Base-by-base conservation (phyloP, 176 grass and related monocot genomes). In the Zizania latifolia region DNA sequence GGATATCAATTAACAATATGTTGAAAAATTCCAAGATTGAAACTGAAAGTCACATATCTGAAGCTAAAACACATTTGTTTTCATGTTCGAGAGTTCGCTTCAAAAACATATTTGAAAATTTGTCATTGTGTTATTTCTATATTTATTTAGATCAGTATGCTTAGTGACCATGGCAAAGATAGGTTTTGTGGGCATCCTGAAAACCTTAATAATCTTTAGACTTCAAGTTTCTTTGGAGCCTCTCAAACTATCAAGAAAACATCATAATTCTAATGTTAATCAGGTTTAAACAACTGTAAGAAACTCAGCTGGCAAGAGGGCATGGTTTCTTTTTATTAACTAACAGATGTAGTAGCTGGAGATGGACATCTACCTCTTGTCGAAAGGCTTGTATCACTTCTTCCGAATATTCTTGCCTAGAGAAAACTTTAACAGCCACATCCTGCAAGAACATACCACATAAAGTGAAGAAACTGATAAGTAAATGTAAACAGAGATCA, bases 381-480 rank as follows among this genome's bases (percentile, higher is more conserved):
- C 86, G 93, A 68, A 99, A 99, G 44, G 77, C 22, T 45, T 90
- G 86, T 87, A 99, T 92, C 65, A 99, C 60, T 53, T 99, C 96
- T 39, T 95, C 96, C 0, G 96, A 94, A 86, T 99, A 99, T 90
- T 95, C 89, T 68, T 99, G 96, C 69, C 81, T 99, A 26, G 92
- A 99, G 75, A 99, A 95, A 67, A 99, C 89, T 93, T 99, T 99
- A 78, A 95, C 92, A 77, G 87, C 95, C 45, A 99, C 96, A 90
- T 99, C 96, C 96, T 99, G 82, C 57, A 68, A n/a, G n/a, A 76
- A 82, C 19, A 62, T 75, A 69, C n/a, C n/a, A n/a, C n/a, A n/a
- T 68, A 68, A 84, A 68, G 45, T 63, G 70, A 80, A 50, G 30
- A 75, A 61, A 70, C 13, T 39, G 62, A 69, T 44, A 51, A 81